Evolutionary conservation across 805 yeast genomes (phyloP).

Genomic region (Saccharomyces kudriavzevii): DNA sequence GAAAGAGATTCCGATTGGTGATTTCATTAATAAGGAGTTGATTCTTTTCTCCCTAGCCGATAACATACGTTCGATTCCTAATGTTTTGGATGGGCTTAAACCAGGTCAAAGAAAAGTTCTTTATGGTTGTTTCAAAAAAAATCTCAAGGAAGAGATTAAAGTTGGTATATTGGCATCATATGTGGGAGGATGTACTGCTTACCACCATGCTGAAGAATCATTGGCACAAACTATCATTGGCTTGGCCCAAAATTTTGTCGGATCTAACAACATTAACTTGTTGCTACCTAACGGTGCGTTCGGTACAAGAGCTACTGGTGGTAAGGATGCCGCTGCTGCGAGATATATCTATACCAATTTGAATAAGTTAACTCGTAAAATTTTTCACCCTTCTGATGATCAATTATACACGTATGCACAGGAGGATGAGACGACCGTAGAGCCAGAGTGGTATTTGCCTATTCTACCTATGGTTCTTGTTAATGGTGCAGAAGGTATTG

Average conservation of each 20-base stretch:
- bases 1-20: slow-evolving; percentile 75
- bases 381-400: slow-evolving; percentile 75
- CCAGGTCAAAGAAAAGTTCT: slow-evolving; percentile 95
- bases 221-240: slow-evolving; percentile 86
- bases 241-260: slow-evolving; percentile 90
- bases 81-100: slow-evolving; percentile 87
- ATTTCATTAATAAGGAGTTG: slow-evolving; percentile 89
- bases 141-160: slow-evolving; percentile 67
- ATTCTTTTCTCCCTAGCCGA: slow-evolving; percentile 95
- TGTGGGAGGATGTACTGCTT: slow-evolving; percentile 80
- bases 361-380: slow-evolving; percentile 60
- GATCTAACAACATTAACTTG: slow-evolving; percentile 79
- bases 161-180: slow-evolving; percentile 89
- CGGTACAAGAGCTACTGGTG: slow-evolving; percentile 94
- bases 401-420: slow-evolving; percentile 70
- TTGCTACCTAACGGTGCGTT: slow-evolving; percentile 89
- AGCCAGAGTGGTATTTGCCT: slow-evolving; percentile 93
- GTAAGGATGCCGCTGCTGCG: slow-evolving; percentile 97
- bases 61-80: slow-evolving; percentile 90
- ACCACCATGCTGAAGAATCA: slow-evolving; percentile 92
- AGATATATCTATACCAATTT: slow-evolving; percentile 91
- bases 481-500: slow-evolving; percentile 96
- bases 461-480: slow-evolving; percentile 91
- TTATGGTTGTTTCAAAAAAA: slow-evolving; percentile 77
- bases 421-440: slow-evolving; percentile 90